A percentile compares a stretch with the other conserved stretches of the same genome.
These are phyloP conservation scores for Podospora didyma DNA, from an alignment of 495 filamentous ascomycete genomes.

Conservation along the genomic window DNA sequence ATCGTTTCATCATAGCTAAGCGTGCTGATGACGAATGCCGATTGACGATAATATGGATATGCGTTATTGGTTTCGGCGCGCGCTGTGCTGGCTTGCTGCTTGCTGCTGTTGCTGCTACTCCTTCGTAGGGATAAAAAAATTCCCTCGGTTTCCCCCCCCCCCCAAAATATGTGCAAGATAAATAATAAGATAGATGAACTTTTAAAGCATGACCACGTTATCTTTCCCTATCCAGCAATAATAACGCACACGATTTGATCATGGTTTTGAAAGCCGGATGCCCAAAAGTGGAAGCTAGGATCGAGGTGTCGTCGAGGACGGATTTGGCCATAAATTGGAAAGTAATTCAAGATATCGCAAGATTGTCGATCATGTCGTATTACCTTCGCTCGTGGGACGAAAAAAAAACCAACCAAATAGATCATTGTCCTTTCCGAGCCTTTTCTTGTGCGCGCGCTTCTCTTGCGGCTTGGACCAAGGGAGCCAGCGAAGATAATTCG, in stretches of 20 bases:
- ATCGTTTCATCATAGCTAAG: background rate
- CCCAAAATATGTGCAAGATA: background rate
- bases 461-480: slow-evolving; percentile 82
- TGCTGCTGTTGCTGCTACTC: too few species aligned
- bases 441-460: slow-evolving; percentile 81
- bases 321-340: slow-evolving; percentile 1
- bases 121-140: background rate
- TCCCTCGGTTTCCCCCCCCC: background rate
- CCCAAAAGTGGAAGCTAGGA: too few species aligned
- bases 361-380: background rate
- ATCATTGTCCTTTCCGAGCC: slow-evolving; percentile 56
- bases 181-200: too few species aligned
- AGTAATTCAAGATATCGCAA: background rate
- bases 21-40: too few species aligned
- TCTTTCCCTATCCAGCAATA: too few species aligned
- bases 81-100: too few species aligned
- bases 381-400: background rate
- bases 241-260: too few species aligned
- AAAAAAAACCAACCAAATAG: background rate
- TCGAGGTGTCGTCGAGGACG: background rate
- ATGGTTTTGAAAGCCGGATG: too few species aligned
- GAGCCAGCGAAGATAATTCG: slow-evolving; percentile 60
- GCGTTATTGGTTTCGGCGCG: too few species aligned
- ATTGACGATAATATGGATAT: too few species aligned
- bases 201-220: too few species aligned